phyloP scores from a whole-genome alignment of 345 rosid species.

The Trapa bicornis region DNA sequence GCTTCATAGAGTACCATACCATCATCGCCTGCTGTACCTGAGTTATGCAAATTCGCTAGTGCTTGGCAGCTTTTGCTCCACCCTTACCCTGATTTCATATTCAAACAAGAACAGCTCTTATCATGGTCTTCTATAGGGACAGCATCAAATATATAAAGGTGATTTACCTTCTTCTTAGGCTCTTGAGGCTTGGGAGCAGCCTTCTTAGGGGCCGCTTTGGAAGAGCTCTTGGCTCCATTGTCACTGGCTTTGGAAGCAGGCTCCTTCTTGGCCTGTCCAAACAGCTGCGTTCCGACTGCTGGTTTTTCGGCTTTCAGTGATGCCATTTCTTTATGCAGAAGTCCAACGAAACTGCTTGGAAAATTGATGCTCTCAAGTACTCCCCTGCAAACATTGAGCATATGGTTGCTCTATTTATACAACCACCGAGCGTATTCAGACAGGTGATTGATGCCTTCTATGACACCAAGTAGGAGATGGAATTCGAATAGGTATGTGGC shows the following conservation, averaged over 20 bases:
- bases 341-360: not conserved
- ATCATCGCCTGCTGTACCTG: not conserved
- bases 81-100: conserved; percentile 10
- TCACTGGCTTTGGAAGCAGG: conserved; percentile 16
- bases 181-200: conserved; percentile 31
- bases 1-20: not conserved
- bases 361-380: not conserved
- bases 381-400: not conserved
- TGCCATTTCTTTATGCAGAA: conserved; percentile 21
- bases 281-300: conserved; percentile 22
- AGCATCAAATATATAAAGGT: not conserved
- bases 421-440: not conserved
- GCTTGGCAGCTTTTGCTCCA: conserved; percentile 10
- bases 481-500: not conserved
- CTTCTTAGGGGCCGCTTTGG: conserved; percentile 37
- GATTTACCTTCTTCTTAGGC: conserved; percentile 36
- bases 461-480: not conserved
- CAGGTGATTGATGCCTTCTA: not conserved
- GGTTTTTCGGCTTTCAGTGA: conserved; percentile 37
- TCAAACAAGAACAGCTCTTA: not conserved
- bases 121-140: not conserved
- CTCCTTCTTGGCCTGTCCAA: conserved; percentile 29
- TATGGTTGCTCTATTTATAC: not conserved
- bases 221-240: conserved; percentile 16
- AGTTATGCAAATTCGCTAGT: not conserved